These are phyloP conservation scores for Carex littledalei DNA, from an alignment of 176 grass and related monocot genomes.

Conservation along the genomic window DNA sequence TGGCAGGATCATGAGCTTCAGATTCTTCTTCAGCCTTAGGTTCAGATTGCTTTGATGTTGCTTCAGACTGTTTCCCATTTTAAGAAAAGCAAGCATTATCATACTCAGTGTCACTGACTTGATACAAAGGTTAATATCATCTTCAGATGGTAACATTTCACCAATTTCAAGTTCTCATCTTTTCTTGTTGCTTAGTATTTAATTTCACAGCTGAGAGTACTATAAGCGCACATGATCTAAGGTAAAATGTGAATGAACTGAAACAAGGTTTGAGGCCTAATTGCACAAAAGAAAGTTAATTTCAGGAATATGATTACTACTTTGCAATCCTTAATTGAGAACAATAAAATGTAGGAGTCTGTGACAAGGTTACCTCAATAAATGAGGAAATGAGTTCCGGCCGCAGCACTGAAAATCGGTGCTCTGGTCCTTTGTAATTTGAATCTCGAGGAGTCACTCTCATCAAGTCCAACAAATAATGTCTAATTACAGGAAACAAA, in stretches of 20 bases:
- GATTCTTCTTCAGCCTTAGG: constrained; percentile 8
- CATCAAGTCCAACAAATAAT: constrained; percentile 99
- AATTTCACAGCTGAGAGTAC: neutral
- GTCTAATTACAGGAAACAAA: constrained; percentile 35
- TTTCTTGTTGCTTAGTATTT: neutral
- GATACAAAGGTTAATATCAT: constrained; percentile 2
- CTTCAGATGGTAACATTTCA: neutral
- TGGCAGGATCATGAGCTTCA: constrained; percentile 7
- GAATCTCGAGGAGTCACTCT: constrained; percentile 98
- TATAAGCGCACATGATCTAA: neutral
- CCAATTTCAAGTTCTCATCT: neutral
- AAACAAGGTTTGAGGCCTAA: constrained; percentile 1
- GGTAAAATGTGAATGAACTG: neutral
- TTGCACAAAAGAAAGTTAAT: neutral
- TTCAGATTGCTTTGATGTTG: constrained; percentile 1
- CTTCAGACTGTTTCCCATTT: constrained; percentile 19
- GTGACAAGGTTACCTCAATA: constrained; percentile 53
- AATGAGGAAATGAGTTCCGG: constrained; percentile 86
- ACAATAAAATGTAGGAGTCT: neutral
- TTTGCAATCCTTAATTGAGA: neutral
- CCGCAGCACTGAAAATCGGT: constrained; percentile 90
- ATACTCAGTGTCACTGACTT: neutral
- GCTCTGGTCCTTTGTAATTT: constrained; percentile 80
- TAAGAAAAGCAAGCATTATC: neutral
- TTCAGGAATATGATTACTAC: neutral